Evolutionary conservation across 2,329 filamentous ascomycete genomes (phyloP), one percentile per base, ranked within the genome.

Genomic region (Ophiostoma pallidulum): DNA sequence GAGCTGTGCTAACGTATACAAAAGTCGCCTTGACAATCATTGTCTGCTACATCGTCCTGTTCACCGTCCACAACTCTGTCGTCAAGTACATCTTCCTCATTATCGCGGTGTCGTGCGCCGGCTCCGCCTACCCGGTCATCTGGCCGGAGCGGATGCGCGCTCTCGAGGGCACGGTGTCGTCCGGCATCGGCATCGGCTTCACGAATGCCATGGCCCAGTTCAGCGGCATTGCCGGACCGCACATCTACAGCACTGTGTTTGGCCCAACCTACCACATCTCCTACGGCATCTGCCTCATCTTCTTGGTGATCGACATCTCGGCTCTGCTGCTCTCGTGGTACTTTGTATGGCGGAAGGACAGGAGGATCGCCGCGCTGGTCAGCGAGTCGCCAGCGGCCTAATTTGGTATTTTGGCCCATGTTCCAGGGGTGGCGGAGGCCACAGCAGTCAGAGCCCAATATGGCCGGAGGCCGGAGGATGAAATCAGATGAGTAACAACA

Each of bases 151-250:
- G 66, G 1, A 69, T 69, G 45, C 60, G 66, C 19, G 66, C 59
- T 0, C 57, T 67, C 9, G 59, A 68, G 22, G 65, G 66, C 13
- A 68, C 66, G 1, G 60, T 65, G 3, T 63, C 64, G 1, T 60
- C 66, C 1, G 66, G 66, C 2, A 53, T 69, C 8, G 66, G 64
- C 0, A 69, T 68, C 41, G 66, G 66, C 1, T 58, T 62, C 19
- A 69, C 66, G 1, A 69, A 69, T 51, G 65, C 66, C 4, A 64
- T 65, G 60, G 66, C 66, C 3, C 66, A 69, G 52, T 67, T 67
- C 36, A 61, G 63, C 36, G 66, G 66, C 1, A 66, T 69, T 38
- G 63, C 59, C 28, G 66, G 66, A 1, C 66, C 66, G 26, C 62
- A 65, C 50, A 57, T 69, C 6, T 69, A 66, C 50, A 64, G 59